phyloP scores from a whole-genome alignment of 1,139 yeast genomes.

The Meyerozyma sp. region DNA sequence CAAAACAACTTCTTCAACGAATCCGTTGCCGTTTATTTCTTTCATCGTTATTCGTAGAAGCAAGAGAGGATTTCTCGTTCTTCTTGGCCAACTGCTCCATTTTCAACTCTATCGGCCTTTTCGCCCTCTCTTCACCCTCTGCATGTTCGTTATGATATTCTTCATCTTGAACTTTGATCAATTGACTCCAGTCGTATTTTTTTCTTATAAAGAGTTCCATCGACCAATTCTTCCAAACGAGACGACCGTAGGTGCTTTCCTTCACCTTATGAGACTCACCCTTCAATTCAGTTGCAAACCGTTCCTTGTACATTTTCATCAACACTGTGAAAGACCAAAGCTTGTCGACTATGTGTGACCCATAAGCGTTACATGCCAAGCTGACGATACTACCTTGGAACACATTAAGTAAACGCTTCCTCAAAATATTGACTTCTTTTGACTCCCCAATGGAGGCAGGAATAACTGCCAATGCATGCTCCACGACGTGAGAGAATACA shows the following conservation, averaged over 20 bases:
- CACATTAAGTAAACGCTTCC: constrained; percentile 67
- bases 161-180: constrained; percentile 67
- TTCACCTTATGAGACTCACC: constrained; percentile 66
- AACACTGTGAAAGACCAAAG: constrained; percentile 76
- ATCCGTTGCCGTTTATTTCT: neutral
- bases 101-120: constrained; percentile 41
- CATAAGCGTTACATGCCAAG: constrained; percentile 81
- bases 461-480: constrained; percentile 44
- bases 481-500: constrained; percentile 83
- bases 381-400: constrained; percentile 50
- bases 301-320: constrained; percentile 80
- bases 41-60: neutral
- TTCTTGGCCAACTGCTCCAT: constrained; percentile 33
- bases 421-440: constrained; percentile 44
- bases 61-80: constrained; percentile 16
- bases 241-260: constrained; percentile 79
- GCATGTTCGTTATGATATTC: constrained; percentile 29
- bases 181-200: constrained; percentile 76
- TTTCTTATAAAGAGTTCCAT: constrained; percentile 73
- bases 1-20: neutral
- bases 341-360: constrained; percentile 85
- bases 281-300: constrained; percentile 66
- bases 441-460: constrained; percentile 35
- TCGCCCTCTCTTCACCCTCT: constrained; percentile 15
- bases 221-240: constrained; percentile 94